Evolutionary conservation across 2,329 filamentous ascomycete species (phyloP).

Genomic region (Purpureocillium takamizusanense): DNA sequence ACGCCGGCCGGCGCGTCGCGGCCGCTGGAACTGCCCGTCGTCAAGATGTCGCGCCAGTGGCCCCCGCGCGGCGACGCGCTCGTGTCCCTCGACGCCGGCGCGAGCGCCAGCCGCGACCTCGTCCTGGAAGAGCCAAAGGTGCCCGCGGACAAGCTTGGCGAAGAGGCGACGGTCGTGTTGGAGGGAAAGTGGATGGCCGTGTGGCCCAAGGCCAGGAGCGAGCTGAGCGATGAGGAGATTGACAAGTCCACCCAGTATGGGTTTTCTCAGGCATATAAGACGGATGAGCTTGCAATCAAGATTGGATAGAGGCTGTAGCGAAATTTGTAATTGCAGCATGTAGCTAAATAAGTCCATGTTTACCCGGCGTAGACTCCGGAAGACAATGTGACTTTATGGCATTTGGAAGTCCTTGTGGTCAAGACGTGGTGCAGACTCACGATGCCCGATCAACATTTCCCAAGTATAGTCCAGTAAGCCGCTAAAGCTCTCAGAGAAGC

Average conservation of each 20-base stretch:
- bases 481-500: too few species aligned
- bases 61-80: conserved; percentile 23
- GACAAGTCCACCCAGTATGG: conserved; percentile 3
- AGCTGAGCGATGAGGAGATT: conserved; percentile 8
- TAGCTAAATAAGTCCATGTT: too few species aligned
- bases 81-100: conserved; percentile 23
- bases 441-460: too few species aligned
- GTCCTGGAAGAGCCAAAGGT: conserved; percentile 21
- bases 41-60: conserved; percentile 24
- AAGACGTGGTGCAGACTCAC: too few species aligned
- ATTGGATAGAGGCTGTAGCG: neutral
- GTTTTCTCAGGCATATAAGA: conserved; percentile 6
- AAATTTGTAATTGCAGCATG: too few species aligned
- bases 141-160: conserved; percentile 21
- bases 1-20: conserved; percentile 16
- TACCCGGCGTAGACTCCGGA: too few species aligned
- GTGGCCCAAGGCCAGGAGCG: conserved; percentile 17
- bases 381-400: too few species aligned
- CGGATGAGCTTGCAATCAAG: conserved; percentile 5
- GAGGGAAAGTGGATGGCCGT: conserved; percentile 26
- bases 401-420: too few species aligned
- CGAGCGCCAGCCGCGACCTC: conserved; percentile 21
- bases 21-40: conserved; percentile 20
- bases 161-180: conserved; percentile 18
- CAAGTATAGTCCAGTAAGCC: too few species aligned